phyloP scores from a whole-genome alignment of 768 basidiomycete species.

The Russula olivacea region DNA sequence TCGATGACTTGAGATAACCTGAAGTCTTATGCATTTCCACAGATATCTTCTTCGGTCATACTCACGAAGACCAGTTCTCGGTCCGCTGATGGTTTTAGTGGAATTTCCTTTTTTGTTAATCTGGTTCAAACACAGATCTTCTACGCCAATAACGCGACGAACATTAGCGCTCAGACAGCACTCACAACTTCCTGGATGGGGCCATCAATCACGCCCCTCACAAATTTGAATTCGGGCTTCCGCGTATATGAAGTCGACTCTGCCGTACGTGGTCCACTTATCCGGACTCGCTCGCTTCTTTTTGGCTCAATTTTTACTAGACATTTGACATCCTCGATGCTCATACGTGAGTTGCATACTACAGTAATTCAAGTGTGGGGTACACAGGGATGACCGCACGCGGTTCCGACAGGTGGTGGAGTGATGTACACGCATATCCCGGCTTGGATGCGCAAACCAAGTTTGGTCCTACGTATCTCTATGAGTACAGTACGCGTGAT shows the following conservation, averaged over 20 bases:
- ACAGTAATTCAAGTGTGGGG: neutral
- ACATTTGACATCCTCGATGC: constrained; percentile 76
- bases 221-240: constrained; percentile 72
- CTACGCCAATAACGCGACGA: constrained; percentile 66
- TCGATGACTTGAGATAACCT: constrained; percentile 18
- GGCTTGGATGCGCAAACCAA: constrained; percentile 49
- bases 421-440: constrained; percentile 55
- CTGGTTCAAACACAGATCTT: constrained; percentile 43
- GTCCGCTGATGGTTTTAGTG: constrained; percentile 32
- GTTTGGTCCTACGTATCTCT: constrained; percentile 53
- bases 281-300: neutral
- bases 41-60: constrained; percentile 78
- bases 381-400: neutral
- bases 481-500: constrained; percentile 66
- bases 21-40: constrained; percentile 7
- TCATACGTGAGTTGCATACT: constrained; percentile 50
- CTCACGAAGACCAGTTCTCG: constrained; percentile 66
- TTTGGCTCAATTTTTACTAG: constrained; percentile 32
- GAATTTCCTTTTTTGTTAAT: neutral
- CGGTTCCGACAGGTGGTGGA: constrained; percentile 52
- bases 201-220: constrained; percentile 64
- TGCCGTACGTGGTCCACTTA: constrained; percentile 38
- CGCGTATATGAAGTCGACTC: constrained; percentile 69
- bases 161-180: constrained; percentile 51
- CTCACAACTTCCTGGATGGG: constrained; percentile 53